A percentile compares a stretch with the other conserved stretches of the same genome.
Conservation (phyloP, 2,329 filamentous ascomycete genomes). For the Acephala macrosclerotiorum region DNA sequence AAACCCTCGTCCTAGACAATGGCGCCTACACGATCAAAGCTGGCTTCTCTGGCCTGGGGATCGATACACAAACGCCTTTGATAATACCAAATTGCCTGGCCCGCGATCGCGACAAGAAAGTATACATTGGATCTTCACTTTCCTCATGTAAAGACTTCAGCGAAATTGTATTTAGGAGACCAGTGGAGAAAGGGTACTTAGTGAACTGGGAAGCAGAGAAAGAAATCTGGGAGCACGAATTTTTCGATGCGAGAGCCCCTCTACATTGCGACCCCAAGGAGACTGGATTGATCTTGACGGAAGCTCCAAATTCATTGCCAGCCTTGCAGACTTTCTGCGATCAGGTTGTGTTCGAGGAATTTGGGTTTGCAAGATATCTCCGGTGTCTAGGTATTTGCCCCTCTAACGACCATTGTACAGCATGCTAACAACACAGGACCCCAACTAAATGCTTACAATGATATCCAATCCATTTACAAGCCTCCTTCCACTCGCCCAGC, state of each 20-base stretch:
- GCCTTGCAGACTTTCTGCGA: conserved; percentile 89
- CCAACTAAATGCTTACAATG: conserved; percentile 82
- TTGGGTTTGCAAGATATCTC: conserved; percentile 87
- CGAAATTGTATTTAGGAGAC: conserved; percentile 84
- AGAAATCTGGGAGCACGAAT: conserved; percentile 92
- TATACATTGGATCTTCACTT: conserved; percentile 82
- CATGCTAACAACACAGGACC: conserved; percentile 58
- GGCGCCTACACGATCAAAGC: conserved; percentile 92
- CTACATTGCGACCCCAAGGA: conserved; percentile 77
- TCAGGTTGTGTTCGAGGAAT: conserved; percentile 97
- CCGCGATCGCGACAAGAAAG: conserved; percentile 78
- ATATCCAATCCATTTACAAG: conserved; percentile 73
- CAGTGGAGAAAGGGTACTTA: conserved; percentile 92
- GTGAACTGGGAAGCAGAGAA: conserved; percentile 97
- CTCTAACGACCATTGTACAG: neutral
- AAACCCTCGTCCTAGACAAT: conserved; percentile 91
- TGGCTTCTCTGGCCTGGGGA: conserved; percentile 63
- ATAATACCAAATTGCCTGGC: conserved; percentile 90
- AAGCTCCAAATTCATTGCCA: conserved; percentile 84
- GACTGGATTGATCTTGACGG: conserved; percentile 84
- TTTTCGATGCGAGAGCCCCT: conserved; percentile 75
- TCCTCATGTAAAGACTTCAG: conserved; percentile 86
- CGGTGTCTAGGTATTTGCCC: conserved; percentile 62
- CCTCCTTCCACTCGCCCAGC: conserved; percentile 60
- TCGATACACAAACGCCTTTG: conserved; percentile 60